Percentiles rank a stretch among this genome's conserved stretches.
Evolutionary conservation across 495 filamentous ascomycete species (phyloP).

Genomic region (Hypoxylon crocopeplum): DNA sequence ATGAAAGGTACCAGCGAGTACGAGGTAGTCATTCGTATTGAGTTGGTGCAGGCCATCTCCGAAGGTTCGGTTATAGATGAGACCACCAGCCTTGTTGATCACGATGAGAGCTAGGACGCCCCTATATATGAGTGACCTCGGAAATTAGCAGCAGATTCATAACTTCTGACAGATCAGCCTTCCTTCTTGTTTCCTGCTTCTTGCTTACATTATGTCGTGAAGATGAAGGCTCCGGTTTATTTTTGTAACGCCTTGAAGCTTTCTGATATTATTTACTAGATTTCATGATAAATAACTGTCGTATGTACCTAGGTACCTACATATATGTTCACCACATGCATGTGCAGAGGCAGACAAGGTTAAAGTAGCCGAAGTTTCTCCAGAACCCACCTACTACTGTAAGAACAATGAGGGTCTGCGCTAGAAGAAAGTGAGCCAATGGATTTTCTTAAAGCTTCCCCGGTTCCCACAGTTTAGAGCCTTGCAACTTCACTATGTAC

Average conservation of each 20-base stretch:
- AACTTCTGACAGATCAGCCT: neutral
- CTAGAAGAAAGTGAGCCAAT: no score
- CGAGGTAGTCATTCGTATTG: conserved; percentile 91
- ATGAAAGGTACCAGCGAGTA: conserved; percentile 98
- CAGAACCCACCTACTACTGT: neutral
- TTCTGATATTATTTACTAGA: no score
- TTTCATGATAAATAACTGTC: no score
- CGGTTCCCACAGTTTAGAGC: conserved; percentile 8
- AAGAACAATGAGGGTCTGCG: neutral
- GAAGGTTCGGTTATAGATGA: conserved; percentile 95
- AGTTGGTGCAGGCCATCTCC: conserved; percentile 82
- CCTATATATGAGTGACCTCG: conserved; percentile 67
- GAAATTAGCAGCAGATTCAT: conserved; percentile 17
- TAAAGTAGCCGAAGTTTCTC: conserved; percentile 16
- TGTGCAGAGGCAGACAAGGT: no score
- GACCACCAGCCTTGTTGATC: conserved; percentile 96
- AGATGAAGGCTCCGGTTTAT: neutral
- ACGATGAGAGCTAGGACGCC: conserved; percentile 92
- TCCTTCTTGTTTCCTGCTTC: neutral
- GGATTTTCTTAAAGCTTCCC: conserved; percentile 6
- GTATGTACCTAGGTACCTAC: no score
- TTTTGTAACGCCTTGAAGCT: no score
- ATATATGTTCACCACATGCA: no score
- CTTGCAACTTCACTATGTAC: no score
- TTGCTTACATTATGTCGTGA: conserved; percentile 21